phyloP scores from a whole-genome alignment of 495 filamentous ascomycete genomes.

The Xylaria flabelliformis region DNA sequence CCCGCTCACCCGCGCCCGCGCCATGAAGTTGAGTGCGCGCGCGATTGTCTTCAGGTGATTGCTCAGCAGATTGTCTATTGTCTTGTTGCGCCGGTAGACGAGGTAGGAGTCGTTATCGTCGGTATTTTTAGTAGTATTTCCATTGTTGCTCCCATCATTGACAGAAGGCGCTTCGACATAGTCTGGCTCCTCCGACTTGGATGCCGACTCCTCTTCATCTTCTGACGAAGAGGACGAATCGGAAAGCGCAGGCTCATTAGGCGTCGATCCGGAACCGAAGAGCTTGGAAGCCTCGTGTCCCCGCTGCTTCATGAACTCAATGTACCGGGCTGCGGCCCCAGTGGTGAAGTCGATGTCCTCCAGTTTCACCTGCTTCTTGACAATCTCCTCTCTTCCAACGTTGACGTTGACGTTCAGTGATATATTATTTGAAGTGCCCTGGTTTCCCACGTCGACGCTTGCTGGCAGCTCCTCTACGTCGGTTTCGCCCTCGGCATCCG shows the following conservation, averaged over 20 bases:
- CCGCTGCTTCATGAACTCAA: slow-evolving; percentile 3
- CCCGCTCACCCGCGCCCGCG: background rate
- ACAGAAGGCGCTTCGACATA: background rate
- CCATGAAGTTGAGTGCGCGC: slow-evolving; percentile 16
- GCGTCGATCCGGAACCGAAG: background rate
- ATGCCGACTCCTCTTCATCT: too few relatives aligned
- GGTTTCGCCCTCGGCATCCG: background rate
- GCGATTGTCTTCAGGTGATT: background rate
- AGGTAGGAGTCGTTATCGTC: background rate
- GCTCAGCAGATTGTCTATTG: background rate
- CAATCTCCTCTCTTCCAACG: too few relatives aligned
- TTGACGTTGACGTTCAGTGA: background rate
- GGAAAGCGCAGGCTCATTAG: background rate
- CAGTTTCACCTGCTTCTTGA: background rate
- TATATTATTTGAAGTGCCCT: background rate
- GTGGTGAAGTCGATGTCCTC: slow-evolving; percentile 7
- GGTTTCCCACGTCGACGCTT: background rate
- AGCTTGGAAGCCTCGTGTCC: background rate
- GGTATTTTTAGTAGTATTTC: background rate
- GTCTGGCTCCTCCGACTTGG: background rate
- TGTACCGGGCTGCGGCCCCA: slow-evolving; percentile 9
- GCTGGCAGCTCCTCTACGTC: background rate
- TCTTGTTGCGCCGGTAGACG: background rate
- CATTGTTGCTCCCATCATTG: background rate
- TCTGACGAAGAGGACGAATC: background rate